Evolutionary conservation across 208 protist genomes (phyloP), one percentile per base, ranked within the genome.

Genomic region (Wallacemonas sp.): DNA sequence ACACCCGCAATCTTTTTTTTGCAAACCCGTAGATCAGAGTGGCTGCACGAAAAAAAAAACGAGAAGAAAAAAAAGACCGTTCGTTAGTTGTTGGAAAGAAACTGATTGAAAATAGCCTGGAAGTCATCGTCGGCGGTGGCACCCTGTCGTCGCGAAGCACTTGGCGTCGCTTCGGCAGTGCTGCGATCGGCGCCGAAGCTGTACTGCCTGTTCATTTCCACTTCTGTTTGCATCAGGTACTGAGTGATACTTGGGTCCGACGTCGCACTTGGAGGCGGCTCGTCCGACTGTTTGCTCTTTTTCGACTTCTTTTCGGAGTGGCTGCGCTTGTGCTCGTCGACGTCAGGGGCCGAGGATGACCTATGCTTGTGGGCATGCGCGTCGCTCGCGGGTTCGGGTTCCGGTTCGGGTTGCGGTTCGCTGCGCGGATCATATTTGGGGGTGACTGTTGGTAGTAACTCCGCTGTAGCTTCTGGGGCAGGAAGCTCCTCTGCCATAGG

Each of bases 61-160:
- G 44, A 61, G 49, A 65, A 39, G 41, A 67, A 68, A 23, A 65
- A 72, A 45, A 59, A 41, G n/a, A 67, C 62, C 29, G 59, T 20
- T 61, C 2, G 28, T 42, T 22, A 52, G 14, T 54, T 41, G 52
- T 59, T 59, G 52, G 52, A 59, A 22, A 78, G 20, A 69, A 78
- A 75, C 39, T 75, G 38, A 39, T 57, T 75, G 52, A 65, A 79
- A 61, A 79, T 74, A 22, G 42, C 41, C 18, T 70, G 44, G 67
- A 79, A 79, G 20, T 74, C 67, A 16, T 78, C 73, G 45, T 67
- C 62, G 29, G 50, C 48, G 22, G 54, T 61, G 18, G 32, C 44
- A 32, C 23, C 42, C 10, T 32, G 48, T 59, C 61, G 7, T 31
- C 41, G 70, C 25, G 49, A 46, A 2, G 20, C 63, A 23, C 16